A percentile compares a stretch with the other conserved stretches of the same genome.
phyloP scores from a whole-genome alignment of 2,329 filamentous ascomycete genomes.

The Phialophora tarda region DNA sequence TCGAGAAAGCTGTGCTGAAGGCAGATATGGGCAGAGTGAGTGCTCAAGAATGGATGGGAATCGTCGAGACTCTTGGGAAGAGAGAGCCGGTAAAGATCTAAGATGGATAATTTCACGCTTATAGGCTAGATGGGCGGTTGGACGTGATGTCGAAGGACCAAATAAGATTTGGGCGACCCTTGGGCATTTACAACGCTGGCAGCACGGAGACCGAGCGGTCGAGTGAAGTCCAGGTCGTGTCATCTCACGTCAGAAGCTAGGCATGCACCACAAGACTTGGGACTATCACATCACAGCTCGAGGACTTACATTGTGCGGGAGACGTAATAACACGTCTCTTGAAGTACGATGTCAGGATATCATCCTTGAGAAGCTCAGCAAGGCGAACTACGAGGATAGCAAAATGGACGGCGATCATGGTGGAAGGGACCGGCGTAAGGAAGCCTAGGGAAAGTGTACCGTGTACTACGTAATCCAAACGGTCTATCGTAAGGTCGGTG shows the following conservation, averaged over 20 bases:
- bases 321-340: background rate
- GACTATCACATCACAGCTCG: background rate
- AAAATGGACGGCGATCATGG: too few relatives aligned
- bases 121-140: too few relatives aligned
- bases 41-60: slow-evolving; percentile 30
- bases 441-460: background rate
- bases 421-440: too few relatives aligned
- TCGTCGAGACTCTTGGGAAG: slow-evolving; percentile 27
- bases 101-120: background rate
- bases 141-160: background rate
- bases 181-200: background rate
- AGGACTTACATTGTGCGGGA: background rate
- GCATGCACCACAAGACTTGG: background rate
- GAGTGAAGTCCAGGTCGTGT: background rate
- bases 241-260: slow-evolving; percentile 5
- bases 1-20: slow-evolving; percentile 49
- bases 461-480: background rate
- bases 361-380: too few relatives aligned
- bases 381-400: too few relatives aligned
- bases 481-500: too few relatives aligned
- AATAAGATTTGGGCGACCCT: background rate
- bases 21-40: slow-evolving; percentile 36
- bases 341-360: too few relatives aligned
- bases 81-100: slow-evolving; percentile 25
- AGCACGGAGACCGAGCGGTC: background rate